A percentile compares a stretch with the other conserved stretches of the same genome.
Evolutionary conservation across 2,329 filamentous ascomycete genomes (phyloP).

Genomic region (Curvularia lunata): DNA sequence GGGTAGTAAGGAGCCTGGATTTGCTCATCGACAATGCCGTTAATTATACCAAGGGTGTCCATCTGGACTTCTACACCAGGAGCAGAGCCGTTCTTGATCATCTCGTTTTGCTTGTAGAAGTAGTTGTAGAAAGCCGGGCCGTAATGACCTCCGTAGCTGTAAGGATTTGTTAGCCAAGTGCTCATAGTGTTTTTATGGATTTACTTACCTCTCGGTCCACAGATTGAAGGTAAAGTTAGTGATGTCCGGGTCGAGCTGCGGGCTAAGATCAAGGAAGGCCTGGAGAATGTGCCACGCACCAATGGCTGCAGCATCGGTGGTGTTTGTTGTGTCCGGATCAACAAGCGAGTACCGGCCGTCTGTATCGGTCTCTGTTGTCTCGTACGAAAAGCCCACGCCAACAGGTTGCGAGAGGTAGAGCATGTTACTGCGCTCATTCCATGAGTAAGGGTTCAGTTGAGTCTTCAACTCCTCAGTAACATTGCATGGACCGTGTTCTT

Average conservation of each 20-base stretch:
- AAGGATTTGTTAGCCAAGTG: background rate
- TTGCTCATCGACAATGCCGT: conserved; percentile 61
- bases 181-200: background rate
- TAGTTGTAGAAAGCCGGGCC: conserved; percentile 62
- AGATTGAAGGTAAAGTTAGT: conserved; percentile 60
- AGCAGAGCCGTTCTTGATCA: conserved; percentile 56
- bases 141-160: conserved; percentile 56
- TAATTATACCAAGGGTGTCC: conserved; percentile 62
- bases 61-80: conserved; percentile 60
- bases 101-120: conserved; percentile 63
- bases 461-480: conserved; percentile 48
- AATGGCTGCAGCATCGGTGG: conserved; percentile 43
- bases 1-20: conserved; percentile 57
- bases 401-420: conserved; percentile 51
- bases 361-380: conserved; percentile 34
- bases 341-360: conserved; percentile 43
- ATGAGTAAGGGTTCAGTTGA: conserved; percentile 47
- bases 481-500: conserved; percentile 44
- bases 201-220: conserved; percentile 52
- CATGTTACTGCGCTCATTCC: conserved; percentile 50
- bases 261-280: conserved; percentile 44
- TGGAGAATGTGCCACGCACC: conserved; percentile 48
- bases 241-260: conserved; percentile 57
- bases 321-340: conserved; percentile 39
- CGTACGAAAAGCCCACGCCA: conserved; percentile 51